Percentiles rank a stretch among this genome's conserved stretches.
Evolutionary conservation across 345 rosid species (phyloP).

Genomic region (Laguncularia racemosa): DNA sequence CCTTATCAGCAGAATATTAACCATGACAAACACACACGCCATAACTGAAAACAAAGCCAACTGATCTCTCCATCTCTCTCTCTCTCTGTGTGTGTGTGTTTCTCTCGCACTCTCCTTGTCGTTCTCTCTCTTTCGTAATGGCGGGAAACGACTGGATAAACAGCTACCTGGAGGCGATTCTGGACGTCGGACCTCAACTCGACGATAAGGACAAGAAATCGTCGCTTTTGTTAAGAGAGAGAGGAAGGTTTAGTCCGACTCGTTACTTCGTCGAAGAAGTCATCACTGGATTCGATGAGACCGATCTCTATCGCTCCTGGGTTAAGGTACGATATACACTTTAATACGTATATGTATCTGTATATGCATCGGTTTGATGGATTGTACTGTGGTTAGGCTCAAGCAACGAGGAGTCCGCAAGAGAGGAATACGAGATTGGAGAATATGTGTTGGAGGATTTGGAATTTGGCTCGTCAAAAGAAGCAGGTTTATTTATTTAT

Average conservation of each 20-base stretch:
- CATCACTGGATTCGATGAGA: slow-evolving; percentile 92
- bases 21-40: too few relatives aligned
- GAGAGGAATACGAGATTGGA: slow-evolving; percentile 98
- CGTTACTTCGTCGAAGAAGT: slow-evolving; percentile 98
- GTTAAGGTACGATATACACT: slow-evolving; percentile 29
- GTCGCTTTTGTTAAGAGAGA: slow-evolving; percentile 78
- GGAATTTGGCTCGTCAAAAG: slow-evolving; percentile 99
- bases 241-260: slow-evolving; percentile 96
- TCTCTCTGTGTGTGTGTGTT: too few relatives aligned
- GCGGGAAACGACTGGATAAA: slow-evolving; percentile 99
- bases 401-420: slow-evolving; percentile 93
- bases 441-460: slow-evolving; percentile 99
- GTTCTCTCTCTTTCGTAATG: slow-evolving; percentile 25
- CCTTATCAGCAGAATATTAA: too few relatives aligned
- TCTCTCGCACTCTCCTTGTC: not conserved
- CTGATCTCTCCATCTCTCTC: not conserved
- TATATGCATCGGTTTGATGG: not conserved
- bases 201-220: slow-evolving; percentile 79
- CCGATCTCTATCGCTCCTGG: slow-evolving; percentile 97
- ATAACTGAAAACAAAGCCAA: too few relatives aligned
- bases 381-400: slow-evolving; percentile 41
- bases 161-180: slow-evolving; percentile 95
- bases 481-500: slow-evolving; percentile 52
- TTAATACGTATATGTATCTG: not conserved
- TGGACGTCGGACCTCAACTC: slow-evolving; percentile 89